A percentile compares a stretch with the other conserved stretches of the same genome.
phyloP scores from a whole-genome alignment of 1,284 basidiomycete species.

The Anthracocystis walkeri region DNA sequence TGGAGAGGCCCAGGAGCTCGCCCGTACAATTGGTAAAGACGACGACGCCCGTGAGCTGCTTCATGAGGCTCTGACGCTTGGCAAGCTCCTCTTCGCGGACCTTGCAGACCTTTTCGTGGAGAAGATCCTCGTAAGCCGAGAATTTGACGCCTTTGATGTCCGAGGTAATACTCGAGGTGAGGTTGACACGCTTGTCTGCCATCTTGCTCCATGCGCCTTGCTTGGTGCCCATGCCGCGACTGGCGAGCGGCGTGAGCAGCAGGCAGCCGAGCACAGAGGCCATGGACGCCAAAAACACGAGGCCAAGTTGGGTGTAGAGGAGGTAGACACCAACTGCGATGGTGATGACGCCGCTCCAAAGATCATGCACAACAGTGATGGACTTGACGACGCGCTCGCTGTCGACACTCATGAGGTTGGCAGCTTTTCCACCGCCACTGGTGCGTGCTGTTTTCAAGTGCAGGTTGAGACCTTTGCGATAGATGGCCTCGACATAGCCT shows the following conservation, averaged over 20 bases:
- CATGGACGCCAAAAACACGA: constrained; percentile 57
- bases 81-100: constrained; percentile 49
- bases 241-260: constrained; percentile 42
- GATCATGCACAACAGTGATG: constrained; percentile 44
- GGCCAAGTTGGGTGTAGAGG: constrained; percentile 53
- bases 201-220: constrained; percentile 54
- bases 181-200: constrained; percentile 59
- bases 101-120: constrained; percentile 45
- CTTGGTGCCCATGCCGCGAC: constrained; percentile 41
- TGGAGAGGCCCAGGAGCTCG: constrained; percentile 41
- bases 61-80: constrained; percentile 14
- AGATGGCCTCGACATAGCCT: constrained; percentile 58
- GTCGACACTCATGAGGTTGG: constrained; percentile 65
- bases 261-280: constrained; percentile 46
- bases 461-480: constrained; percentile 59
- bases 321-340: constrained; percentile 57
- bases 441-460: constrained; percentile 54
- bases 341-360: constrained; percentile 57
- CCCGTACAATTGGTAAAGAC: constrained; percentile 34
- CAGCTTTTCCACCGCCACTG: constrained; percentile 55
- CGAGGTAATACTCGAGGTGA: constrained; percentile 46
- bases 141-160: constrained; percentile 65
- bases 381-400: constrained; percentile 58
- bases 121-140: constrained; percentile 58
- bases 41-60: constrained; percentile 42